Percentiles rank a stretch among this genome's conserved stretches.
phyloP scores from a whole-genome alignment of 1,284 basidiomycete species.

The Leccinum griseonigrum region DNA sequence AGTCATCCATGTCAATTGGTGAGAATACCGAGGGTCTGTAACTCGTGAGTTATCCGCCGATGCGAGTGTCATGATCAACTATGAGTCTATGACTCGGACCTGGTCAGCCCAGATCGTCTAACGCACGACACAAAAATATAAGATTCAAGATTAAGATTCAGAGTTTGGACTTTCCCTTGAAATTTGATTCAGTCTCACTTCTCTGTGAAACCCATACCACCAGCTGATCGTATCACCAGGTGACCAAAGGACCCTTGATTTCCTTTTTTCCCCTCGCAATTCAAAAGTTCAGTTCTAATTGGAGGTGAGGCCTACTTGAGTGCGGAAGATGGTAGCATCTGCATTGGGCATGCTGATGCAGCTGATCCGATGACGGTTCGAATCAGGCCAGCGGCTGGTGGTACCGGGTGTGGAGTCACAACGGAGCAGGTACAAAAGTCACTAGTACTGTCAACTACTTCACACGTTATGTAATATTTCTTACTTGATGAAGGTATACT shows the following conservation, averaged over 20 bases:
- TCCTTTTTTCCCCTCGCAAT: background rate
- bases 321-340: too few relatives aligned
- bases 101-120: background rate
- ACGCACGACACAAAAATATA: too few relatives aligned
- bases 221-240: background rate
- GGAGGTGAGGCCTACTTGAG: background rate
- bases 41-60: too few relatives aligned
- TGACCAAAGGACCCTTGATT: background rate
- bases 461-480: too few relatives aligned
- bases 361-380: too few relatives aligned
- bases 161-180: background rate
- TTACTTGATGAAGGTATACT: background rate
- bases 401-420: too few relatives aligned
- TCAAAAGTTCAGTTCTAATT: background rate
- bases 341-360: background rate
- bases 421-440: too few relatives aligned
- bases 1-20: background rate
- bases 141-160: too few relatives aligned
- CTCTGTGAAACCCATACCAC: background rate
- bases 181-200: background rate
- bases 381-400: too few relatives aligned
- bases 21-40: background rate
- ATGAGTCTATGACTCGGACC: too few relatives aligned
- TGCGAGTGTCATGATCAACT: background rate
- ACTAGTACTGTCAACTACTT: too few relatives aligned